phyloP scores from a whole-genome alignment of 2,329 filamentous ascomycete species.

The Sporothrix globosa region DNA sequence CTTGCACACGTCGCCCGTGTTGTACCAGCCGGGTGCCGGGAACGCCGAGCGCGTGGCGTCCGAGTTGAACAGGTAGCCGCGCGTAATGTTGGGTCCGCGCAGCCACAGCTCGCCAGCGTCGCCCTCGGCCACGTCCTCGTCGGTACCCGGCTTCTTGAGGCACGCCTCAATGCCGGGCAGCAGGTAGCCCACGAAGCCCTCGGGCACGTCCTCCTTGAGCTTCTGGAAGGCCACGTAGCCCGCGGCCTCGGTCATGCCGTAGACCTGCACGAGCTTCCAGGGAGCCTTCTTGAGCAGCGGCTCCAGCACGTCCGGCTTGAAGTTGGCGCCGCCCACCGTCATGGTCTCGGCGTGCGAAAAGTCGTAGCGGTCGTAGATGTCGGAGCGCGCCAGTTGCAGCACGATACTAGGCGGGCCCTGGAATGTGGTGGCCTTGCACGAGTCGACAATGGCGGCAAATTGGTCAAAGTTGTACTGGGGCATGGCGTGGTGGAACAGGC shows the following conservation, averaged over 20 bases:
- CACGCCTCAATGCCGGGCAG: constrained; percentile 48
- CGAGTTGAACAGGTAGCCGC: constrained; percentile 47
- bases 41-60: constrained; percentile 47
- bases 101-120: constrained; percentile 45
- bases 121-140: constrained; percentile 43
- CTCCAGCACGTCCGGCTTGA: constrained; percentile 44
- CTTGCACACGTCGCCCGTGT: constrained; percentile 51
- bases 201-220: constrained; percentile 41
- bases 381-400: constrained; percentile 45
- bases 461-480: constrained; percentile 46
- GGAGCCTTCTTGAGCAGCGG: constrained; percentile 42
- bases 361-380: constrained; percentile 45
- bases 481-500: constrained; percentile 52
- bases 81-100: constrained; percentile 50
- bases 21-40: constrained; percentile 48
- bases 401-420: constrained; percentile 49
- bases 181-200: constrained; percentile 45
- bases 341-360: constrained; percentile 46
- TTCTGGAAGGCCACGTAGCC: constrained; percentile 50
- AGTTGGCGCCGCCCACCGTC: constrained; percentile 44
- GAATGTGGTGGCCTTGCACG: constrained; percentile 45
- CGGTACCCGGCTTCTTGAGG: constrained; percentile 41
- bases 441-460: constrained; percentile 44
- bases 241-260: constrained; percentile 52
- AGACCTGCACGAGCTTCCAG: constrained; percentile 49